Evolutionary conservation across 2,329 filamentous ascomycete genomes (phyloP), one percentile per base, ranked within the genome.

Genomic region (Peltaster fructicola): DNA sequence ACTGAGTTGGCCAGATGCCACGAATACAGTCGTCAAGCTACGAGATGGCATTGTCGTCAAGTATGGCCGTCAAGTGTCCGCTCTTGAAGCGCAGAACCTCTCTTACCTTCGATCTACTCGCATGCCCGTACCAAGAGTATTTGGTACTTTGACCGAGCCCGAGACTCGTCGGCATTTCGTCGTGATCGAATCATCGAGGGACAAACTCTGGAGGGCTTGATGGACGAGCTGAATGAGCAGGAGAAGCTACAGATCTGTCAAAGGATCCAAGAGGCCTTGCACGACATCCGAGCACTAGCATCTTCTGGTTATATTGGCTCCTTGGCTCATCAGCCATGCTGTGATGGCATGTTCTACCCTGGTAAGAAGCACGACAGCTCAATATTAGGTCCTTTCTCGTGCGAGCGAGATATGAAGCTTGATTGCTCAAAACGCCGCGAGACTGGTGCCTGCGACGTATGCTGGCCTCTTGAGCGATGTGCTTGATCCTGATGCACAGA

Each of bases 181-280:
- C n/a, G 20, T 33, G 13, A 38, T 38, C 30, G 27, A 38, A 25
- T 30, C 22, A 25, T 37, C 9, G n/a, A 27, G 19, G 36, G 32
- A n/a, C 14, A 26, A 11, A 25, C 17, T 7, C 34, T 37, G n/a
- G 13, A 19, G 14, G 20, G 20, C 4, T 9, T 31, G 8, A 26
- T 26, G 17, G 18, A 22, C 20, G 28, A 21, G 12, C 23, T 38
- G n/a, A 27, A 18, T 8, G 4, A 14, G n/a, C 8, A 14, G 5
- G 34, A 38, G 21, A 32, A 32, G 23, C 6, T 24, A 4, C 22
- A 29, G 15, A 14, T 37, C 13, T 16, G 24, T 7, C n/a, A 15
- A n/a, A 29, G 30, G 23, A 26, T 38, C 12, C 23, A 18, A 17
- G 20, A 15, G 11, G 31, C 24, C 14, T 7, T 37, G 11, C 14